These are phyloP conservation scores for Hippophae gyantsensis DNA, from an alignment of 306 rosid genomes.

Conservation along the genomic window DNA sequence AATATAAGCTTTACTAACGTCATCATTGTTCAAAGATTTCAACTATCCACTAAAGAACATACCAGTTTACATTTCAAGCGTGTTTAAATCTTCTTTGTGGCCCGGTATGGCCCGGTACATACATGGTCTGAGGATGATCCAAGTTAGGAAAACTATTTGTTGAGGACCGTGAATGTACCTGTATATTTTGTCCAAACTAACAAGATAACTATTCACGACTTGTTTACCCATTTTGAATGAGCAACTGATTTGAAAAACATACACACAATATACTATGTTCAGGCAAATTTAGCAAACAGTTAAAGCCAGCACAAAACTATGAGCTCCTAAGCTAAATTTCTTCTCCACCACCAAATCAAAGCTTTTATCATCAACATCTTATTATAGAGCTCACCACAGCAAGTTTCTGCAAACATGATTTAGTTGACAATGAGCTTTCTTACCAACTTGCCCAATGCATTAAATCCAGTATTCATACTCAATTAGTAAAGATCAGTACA, in stretches of 20 bases:
- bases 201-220: slow-evolving; percentile 26
- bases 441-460: slow-evolving; percentile 94
- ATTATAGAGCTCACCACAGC: slow-evolving; percentile 48
- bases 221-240: slow-evolving; percentile 11
- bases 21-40: background rate
- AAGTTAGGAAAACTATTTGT: slow-evolving; percentile 96
- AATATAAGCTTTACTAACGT: background rate
- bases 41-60: slow-evolving; percentile 11
- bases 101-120: slow-evolving; percentile 86
- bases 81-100: slow-evolving; percentile 97
- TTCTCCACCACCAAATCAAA: slow-evolving; percentile 34
- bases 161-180: slow-evolving; percentile 96
- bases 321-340: slow-evolving; percentile 42
- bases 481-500: slow-evolving; percentile 97
- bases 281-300: slow-evolving; percentile 27
- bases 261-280: slow-evolving; percentile 24
- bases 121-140: slow-evolving; percentile 99
- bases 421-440: slow-evolving; percentile 90
- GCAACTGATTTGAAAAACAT: slow-evolving; percentile 15
- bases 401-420: slow-evolving; percentile 81
- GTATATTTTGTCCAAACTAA: slow-evolving; percentile 23
- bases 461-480: slow-evolving; percentile 87
- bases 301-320: slow-evolving; percentile 24
- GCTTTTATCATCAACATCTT: slow-evolving; percentile 39
- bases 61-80: slow-evolving; percentile 96